Conservation (phyloP, 225 moss, liverwort and hornwort species). For the Sphagnum contortum region DNA sequence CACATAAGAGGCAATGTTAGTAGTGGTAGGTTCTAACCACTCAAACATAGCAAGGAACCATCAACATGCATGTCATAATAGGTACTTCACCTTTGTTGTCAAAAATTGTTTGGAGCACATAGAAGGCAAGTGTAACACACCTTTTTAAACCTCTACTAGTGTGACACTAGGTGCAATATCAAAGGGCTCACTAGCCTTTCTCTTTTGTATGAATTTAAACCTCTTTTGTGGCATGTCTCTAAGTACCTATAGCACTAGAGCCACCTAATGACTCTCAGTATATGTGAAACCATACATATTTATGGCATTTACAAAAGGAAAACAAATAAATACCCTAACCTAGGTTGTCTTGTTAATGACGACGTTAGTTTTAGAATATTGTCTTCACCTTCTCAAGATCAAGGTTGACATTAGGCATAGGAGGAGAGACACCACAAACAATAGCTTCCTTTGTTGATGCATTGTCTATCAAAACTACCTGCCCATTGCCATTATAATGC, state of each 20-base stretch:
- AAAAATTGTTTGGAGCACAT: constrained; percentile 90
- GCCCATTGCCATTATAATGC: constrained; percentile 74
- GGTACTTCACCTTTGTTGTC: constrained; percentile 61
- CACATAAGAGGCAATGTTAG: no score
- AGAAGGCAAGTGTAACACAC: constrained; percentile 84
- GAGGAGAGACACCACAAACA: constrained; percentile 54
- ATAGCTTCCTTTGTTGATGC: constrained; percentile 55
- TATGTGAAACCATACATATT: background rate
- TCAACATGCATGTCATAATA: background rate
- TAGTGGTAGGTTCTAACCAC: no score
- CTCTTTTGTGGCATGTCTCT: constrained; percentile 96
- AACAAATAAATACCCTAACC: no score
- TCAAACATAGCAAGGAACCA: no score
- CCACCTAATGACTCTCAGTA: background rate
- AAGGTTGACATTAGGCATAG: constrained; percentile 83
- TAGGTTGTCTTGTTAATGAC: background rate
- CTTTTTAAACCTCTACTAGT: constrained; percentile 59
- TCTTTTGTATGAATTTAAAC: constrained; percentile 57
- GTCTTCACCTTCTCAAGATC: constrained; percentile 79
- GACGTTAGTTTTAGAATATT: background rate
- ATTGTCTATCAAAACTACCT: constrained; percentile 73
- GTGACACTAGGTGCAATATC: constrained; percentile 84
- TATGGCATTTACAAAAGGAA: no score
- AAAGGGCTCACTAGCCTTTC: constrained; percentile 50
- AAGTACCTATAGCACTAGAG: constrained; percentile 43